Conservation (phyloP, 192 early-diverging fungal genomes). For the Rhizoclosmatium sp. region DNA sequence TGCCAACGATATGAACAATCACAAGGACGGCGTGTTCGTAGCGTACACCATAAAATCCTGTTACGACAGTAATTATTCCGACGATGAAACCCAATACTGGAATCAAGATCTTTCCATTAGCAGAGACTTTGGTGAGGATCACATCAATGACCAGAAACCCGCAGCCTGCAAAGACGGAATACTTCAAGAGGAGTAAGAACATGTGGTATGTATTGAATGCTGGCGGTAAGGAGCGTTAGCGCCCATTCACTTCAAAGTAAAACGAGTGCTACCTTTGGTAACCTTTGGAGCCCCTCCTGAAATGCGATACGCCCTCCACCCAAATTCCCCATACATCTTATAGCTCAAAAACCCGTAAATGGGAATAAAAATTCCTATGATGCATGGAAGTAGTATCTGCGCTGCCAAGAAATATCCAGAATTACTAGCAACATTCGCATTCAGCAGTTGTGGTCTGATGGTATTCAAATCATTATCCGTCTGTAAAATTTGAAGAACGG, state of each 20-base stretch:
- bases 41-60: conserved; percentile 22
- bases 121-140: conserved; percentile 11
- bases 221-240: neutral
- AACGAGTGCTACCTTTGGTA: neutral
- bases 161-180: neutral
- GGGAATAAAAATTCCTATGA: conserved; percentile 22
- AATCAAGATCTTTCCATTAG: conserved; percentile 2
- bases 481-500: conserved; percentile 21
- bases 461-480: neutral
- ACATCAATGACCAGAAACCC: conserved; percentile 18
- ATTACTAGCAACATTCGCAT: neutral
- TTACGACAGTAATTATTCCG: neutral
- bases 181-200: conserved; percentile 19
- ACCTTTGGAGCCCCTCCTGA: neutral
- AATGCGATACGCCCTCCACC: conserved; percentile 16
- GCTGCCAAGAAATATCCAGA: neutral
- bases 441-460: neutral
- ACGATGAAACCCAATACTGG: neutral
- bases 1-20: neutral
- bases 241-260: neutral
- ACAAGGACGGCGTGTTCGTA: conserved; percentile 4
- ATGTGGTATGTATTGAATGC: conserved; percentile 9
- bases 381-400: neutral
- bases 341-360: neutral
- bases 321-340: conserved; percentile 2